Percentiles rank a stretch among this genome's conserved stretches.
Evolutionary conservation across 2,329 filamentous ascomycete genomes (phyloP).

Genomic region (Boeremia lycopersici): DNA sequence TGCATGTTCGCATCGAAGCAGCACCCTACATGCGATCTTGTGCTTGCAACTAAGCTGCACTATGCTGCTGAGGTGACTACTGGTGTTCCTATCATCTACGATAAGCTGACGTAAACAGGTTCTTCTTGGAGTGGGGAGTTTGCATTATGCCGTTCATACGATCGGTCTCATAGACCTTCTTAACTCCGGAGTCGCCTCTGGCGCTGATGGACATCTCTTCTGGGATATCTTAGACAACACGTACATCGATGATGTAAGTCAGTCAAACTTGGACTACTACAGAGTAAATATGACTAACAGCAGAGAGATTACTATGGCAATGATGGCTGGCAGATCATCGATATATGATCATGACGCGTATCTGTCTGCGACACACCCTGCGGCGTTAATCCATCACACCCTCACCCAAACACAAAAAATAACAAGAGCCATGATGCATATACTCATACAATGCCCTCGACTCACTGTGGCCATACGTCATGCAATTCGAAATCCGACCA

Average conservation of each 20-base stretch:
- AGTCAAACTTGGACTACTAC: neutral
- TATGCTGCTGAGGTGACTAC: slow-evolving; percentile 9
- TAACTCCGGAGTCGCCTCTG: neutral
- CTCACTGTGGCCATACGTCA: neutral
- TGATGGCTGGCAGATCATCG: slow-evolving; percentile 1
- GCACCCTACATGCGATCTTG: neutral
- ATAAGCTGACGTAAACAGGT: neutral
- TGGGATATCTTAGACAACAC: slow-evolving; percentile 12
- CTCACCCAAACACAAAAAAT: neutral
- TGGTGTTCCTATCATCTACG: too few species aligned
- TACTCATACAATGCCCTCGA: slow-evolving; percentile 4
- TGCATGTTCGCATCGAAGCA: neutral
- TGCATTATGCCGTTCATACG: slow-evolving; percentile 9
- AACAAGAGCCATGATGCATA: slow-evolving; percentile 7
- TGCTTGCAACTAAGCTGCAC: slow-evolving; percentile 8
- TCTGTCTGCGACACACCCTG: slow-evolving; percentile 4
- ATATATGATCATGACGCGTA: slow-evolving; percentile 7
- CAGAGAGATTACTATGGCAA: slow-evolving; percentile 1
- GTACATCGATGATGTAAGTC: slow-evolving; percentile 8
- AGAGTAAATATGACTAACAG: neutral
- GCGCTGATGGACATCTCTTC: neutral
- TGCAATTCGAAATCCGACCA: neutral
- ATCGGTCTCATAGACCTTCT: slow-evolving; percentile 7
- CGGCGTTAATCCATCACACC: neutral
- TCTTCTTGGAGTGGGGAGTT: slow-evolving; percentile 1